Evolutionary conservation across 2,329 filamentous ascomycete species (phyloP), one percentile per base, ranked within the genome.

Genomic region (Aspergillus caelatus): DNA sequence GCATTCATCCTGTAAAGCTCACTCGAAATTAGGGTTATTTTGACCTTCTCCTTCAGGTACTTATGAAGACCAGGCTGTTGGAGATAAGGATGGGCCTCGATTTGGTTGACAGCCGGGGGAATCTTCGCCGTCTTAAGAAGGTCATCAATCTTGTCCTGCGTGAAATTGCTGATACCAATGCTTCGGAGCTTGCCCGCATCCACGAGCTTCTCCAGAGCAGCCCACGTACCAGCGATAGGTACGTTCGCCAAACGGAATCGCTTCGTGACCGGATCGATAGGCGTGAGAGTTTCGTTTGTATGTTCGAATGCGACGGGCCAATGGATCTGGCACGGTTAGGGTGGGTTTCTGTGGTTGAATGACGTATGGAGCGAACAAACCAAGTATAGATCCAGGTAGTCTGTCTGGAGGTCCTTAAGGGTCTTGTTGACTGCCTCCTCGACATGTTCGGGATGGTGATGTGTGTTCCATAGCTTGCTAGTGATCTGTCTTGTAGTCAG

Each of bases 21-120:
- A 19, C 8, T 1, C 23, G 0, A 16, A 2, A n/a, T 21, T 6
- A 19, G 8, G 1, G 6, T 7, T 16, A 19, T 26, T 26, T 60
- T 86, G 61, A 81, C 81, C 68, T 88, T 83, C 43, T 79, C 75
- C 46, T 83, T 77, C 75, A 83, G 84, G 71, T 82, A 86, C 12
- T 81, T 75, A 3, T 86, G 71, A 9, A 91, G 77, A 5, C 82
- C 77, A 0, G 78, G 76, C 68, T 87, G 88, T 68, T 89, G 87
- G 2, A 90, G 79, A 72, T 89, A 90, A 0, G 88, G 87, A 72
- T 90, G 87, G 50, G 86, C 85, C 72, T 91, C 88, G 67, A 90
- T 86, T 74, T 91, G 88, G 75, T 91, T 90, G 62, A 86, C 83
- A 2, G 85, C 85, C 0, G 88, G 88, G 0, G 81, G 77, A 12